phyloP scores from a whole-genome alignment of 2,329 filamentous ascomycete species.

The Fragosphaeria purpurea region DNA sequence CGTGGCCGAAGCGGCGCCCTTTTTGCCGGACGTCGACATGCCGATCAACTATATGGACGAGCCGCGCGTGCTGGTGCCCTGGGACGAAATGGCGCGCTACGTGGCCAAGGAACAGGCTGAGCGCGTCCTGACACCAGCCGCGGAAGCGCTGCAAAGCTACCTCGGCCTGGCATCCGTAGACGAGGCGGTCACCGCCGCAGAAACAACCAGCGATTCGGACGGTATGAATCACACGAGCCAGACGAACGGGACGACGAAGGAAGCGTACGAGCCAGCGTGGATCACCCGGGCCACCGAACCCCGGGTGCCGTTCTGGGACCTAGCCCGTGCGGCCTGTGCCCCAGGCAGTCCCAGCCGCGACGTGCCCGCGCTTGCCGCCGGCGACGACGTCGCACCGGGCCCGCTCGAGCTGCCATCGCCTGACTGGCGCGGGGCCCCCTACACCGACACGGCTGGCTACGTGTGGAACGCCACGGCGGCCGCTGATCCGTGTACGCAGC shows the following conservation, averaged over 20 bases:
- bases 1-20: constrained; percentile 39
- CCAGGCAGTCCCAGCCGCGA: constrained; percentile 40
- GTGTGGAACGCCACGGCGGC: constrained; percentile 46
- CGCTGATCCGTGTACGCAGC: constrained; percentile 45
- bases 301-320: constrained; percentile 44
- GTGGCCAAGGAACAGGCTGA: constrained; percentile 36
- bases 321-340: constrained; percentile 46
- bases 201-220: background rate
- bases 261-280: constrained; percentile 38
- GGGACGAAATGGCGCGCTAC: constrained; percentile 42
- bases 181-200: constrained; percentile 4
- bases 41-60: constrained; percentile 57
- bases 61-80: constrained; percentile 50
- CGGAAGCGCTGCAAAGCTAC: constrained; percentile 33
- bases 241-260: constrained; percentile 9
- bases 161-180: constrained; percentile 30
- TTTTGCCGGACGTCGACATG: constrained; percentile 56
- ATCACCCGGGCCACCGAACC: constrained; percentile 24
- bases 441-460: constrained; percentile 28
- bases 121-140: constrained; percentile 32
- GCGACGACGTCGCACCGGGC: constrained; percentile 24
- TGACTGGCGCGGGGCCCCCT: constrained; percentile 18
- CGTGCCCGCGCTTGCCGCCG: constrained; percentile 26
- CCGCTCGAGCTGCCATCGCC: constrained; percentile 11
- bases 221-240: too few relatives aligned